phyloP scores from a whole-genome alignment of 306 rosid genomes.

The Senna siamea region DNA sequence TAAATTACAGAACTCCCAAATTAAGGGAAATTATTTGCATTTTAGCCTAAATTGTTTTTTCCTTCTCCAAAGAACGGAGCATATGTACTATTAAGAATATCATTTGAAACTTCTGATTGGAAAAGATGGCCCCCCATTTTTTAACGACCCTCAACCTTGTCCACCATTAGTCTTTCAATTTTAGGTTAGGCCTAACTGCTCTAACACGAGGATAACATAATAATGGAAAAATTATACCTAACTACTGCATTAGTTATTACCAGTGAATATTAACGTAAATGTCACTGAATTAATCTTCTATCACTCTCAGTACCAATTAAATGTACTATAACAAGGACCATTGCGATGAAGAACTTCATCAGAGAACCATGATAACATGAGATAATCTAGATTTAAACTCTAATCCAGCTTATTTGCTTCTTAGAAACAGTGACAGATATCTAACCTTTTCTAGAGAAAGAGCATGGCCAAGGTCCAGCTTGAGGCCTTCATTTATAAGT shows the following conservation, averaged over 20 bases:
- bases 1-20: too few relatives aligned
- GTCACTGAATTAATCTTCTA: slow-evolving; percentile 10
- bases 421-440: neutral
- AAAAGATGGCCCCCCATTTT: neutral
- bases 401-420: neutral
- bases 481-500: slow-evolving; percentile 83
- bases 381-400: neutral
- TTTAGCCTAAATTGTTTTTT: too few relatives aligned
- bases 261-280: too few relatives aligned
- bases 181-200: neutral
- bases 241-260: too few relatives aligned
- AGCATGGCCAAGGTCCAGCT: slow-evolving; percentile 74
- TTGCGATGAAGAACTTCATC: neutral
- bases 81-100: too few relatives aligned
- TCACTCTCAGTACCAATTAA: slow-evolving; percentile 8
- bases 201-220: slow-evolving; percentile 1
- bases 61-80: too few relatives aligned
- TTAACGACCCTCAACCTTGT: neutral
- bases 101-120: neutral
- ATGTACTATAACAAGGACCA: neutral
- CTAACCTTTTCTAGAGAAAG: slow-evolving; percentile 82
- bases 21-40: too few relatives aligned
- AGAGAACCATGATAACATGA: slow-evolving; percentile 4
- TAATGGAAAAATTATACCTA: too few relatives aligned
- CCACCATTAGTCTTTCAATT: neutral